Conservation (phyloP, 2,329 filamentous ascomycete species). For the Juglanconis oblonga region DNA sequence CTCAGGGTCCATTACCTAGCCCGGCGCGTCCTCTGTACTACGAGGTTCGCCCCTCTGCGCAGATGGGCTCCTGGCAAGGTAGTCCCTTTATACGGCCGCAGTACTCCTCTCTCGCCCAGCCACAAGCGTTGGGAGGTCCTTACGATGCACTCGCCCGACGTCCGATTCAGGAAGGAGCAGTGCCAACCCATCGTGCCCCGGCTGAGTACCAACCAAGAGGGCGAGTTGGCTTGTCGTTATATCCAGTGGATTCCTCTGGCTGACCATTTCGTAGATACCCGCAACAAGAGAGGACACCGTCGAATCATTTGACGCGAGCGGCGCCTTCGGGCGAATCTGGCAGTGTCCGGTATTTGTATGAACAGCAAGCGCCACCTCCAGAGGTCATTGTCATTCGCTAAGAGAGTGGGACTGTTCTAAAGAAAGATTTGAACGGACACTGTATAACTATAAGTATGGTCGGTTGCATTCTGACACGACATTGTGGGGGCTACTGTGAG, state of each 20-base stretch:
- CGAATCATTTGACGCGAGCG: not conserved
- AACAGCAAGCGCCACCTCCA: slow-evolving; percentile 9
- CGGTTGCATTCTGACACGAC: no score
- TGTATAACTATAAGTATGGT: no score
- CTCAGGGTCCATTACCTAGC: not conserved
- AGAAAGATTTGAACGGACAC: no score
- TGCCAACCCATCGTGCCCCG: not conserved
- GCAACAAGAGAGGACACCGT: slow-evolving; percentile 1
- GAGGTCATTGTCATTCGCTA: slow-evolving; percentile 11
- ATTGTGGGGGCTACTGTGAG: not conserved
- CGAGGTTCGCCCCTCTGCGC: not conserved
- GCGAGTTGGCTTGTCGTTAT: slow-evolving; percentile 10
- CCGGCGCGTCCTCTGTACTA: slow-evolving; percentile 8
- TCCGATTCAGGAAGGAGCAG: not conserved
- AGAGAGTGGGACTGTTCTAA: not conserved
- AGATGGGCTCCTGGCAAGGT: slow-evolving; percentile 5
- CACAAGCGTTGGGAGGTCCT: not conserved
- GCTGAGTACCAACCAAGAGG: slow-evolving; percentile 9
- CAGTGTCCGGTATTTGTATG: slow-evolving; percentile 14
- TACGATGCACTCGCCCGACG: not conserved
- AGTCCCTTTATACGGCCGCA: not conserved
- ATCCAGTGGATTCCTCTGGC: not conserved
- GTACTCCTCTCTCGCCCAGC: not conserved
- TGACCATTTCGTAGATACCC: slow-evolving; percentile 9
- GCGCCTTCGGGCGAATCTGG: not conserved